Base-by-base conservation (phyloP, 2,329 filamentous ascomycete species). In the Periconia sp. region DNA sequence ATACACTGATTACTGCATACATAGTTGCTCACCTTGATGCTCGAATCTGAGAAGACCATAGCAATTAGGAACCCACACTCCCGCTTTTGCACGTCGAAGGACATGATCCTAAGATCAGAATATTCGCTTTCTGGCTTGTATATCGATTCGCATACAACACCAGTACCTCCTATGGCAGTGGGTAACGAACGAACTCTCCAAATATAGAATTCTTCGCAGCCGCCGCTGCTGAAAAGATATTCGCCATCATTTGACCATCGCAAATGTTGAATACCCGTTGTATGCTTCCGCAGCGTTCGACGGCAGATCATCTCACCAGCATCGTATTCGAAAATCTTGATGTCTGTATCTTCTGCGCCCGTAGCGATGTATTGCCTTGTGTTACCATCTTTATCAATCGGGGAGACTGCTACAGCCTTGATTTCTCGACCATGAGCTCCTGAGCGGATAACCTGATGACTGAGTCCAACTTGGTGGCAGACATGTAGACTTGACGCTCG, bases 341-440 rank as follows among this genome's bases (percentile, higher is more conserved):
- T 88, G 11, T 80, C 73, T 0, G 86, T 89, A 58, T 89, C 86
- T 65, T 89, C 86, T 0, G 84, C 82, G 0, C 85, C 86, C 1
- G 86, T 88, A 1, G 84, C 86, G 24, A 88, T 73, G 4, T 86
- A 60, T 4, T 61, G 61, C 7, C 15, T 34, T 34, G 48, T 19
- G 29, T 22, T 41, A 10, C 16, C 17, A 16, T 9, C n/a, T 19
- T 18, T 11, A 11, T 22, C 23, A 8, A 24, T 26, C 32, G 22
- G 40, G 0, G 76, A 77, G 3, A 80, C 61, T 15, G 83, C 78
- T 48, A 82, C 68, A 2, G 81, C 71, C 65, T 88, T 89, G 55
- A 97, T 88, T 69, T 99, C 94, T 40, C 94, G 78, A 0, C 94
- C 94, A 68, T 99, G 94, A 0, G 83, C 83, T 5, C 94, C 92